These are phyloP conservation scores for Plantago ovata DNA, from an alignment of 257 asterid species.

Conservation along the genomic window DNA sequence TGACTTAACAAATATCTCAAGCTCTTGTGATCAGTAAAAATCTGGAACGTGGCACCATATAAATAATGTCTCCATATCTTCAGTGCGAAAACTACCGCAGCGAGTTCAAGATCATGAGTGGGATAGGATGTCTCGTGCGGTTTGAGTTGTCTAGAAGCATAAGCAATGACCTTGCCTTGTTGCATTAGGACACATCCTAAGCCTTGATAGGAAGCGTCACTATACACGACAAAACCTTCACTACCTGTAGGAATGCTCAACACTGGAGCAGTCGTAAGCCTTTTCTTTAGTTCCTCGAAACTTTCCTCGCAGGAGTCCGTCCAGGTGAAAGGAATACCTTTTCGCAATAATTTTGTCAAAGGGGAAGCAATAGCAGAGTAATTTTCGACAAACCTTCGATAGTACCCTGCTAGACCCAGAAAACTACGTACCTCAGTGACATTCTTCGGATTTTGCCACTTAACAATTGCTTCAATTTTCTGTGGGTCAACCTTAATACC, in stretches of 20 bases:
- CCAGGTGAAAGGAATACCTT: neutral
- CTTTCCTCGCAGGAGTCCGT: neutral
- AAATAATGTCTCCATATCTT: neutral
- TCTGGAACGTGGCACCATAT: neutral
- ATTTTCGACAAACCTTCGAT: too few species aligned
- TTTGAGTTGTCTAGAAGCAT: neutral
- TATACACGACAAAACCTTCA: too few species aligned
- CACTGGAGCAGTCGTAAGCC: neutral
- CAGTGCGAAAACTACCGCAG: neutral
- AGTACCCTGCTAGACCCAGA: neutral
- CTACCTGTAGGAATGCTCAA: neutral
- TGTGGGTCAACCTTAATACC: neutral
- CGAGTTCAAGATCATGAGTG: neutral
- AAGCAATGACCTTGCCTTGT: neutral
- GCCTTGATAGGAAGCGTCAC: neutral
- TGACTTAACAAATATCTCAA: too few species aligned
- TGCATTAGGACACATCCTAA: neutral
- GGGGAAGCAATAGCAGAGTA: neutral
- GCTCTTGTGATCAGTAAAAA: neutral
- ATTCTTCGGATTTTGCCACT: neutral
- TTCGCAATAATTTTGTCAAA: neutral
- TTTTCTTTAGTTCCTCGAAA: neutral
- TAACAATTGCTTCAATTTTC: neutral
- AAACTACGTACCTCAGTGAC: neutral
- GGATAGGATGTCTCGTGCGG: neutral